These are phyloP conservation scores for Zelopaecilomyces penicillatus DNA, from an alignment of 2,329 filamentous ascomycete genomes.

Conservation along the genomic window DNA sequence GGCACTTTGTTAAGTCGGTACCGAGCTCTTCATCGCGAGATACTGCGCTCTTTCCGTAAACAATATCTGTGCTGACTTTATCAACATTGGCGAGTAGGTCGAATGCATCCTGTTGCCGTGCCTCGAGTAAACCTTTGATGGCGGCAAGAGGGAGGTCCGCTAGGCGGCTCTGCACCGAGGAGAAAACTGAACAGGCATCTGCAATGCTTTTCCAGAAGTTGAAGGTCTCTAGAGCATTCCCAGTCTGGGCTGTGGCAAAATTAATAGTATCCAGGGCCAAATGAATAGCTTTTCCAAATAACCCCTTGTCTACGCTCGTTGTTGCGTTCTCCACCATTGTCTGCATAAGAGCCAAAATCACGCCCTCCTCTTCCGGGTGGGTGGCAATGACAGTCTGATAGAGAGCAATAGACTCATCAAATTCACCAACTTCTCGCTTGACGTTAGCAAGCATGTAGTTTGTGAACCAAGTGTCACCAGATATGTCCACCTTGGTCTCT, in stretches of 20 bases:
- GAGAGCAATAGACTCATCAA: slow-evolving; percentile 68
- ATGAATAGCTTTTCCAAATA: slow-evolving; percentile 75
- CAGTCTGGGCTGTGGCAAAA: slow-evolving; percentile 55
- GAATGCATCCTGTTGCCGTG: slow-evolving; percentile 46
- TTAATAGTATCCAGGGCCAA: slow-evolving; percentile 61
- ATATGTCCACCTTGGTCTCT: slow-evolving; percentile 38
- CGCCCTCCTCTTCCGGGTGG: slow-evolving; percentile 70
- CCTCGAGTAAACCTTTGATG: slow-evolving; percentile 50
- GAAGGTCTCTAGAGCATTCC: slow-evolving; percentile 61
- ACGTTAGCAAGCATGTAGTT: slow-evolving; percentile 96
- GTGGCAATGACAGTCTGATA: slow-evolving; percentile 65
- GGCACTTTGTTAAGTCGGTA: slow-evolving; percentile 46
- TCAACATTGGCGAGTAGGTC: slow-evolving; percentile 63
- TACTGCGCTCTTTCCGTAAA: slow-evolving; percentile 33
- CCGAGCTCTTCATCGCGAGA: slow-evolving; percentile 40
- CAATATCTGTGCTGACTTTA: slow-evolving; percentile 40
- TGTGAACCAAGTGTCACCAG: slow-evolving; percentile 81
- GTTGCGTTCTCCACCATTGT: slow-evolving; percentile 76
- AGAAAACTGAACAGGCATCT: slow-evolving; percentile 80
- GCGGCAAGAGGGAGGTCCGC: slow-evolving; percentile 51
- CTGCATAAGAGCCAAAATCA: slow-evolving; percentile 80
- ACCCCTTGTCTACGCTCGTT: slow-evolving; percentile 68
- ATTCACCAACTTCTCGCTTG: slow-evolving; percentile 84
- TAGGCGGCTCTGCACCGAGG: slow-evolving; percentile 62
- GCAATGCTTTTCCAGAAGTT: slow-evolving; percentile 93